phyloP scores from a whole-genome alignment of 805 yeast species.

The Danielia oregonensis region DNA sequence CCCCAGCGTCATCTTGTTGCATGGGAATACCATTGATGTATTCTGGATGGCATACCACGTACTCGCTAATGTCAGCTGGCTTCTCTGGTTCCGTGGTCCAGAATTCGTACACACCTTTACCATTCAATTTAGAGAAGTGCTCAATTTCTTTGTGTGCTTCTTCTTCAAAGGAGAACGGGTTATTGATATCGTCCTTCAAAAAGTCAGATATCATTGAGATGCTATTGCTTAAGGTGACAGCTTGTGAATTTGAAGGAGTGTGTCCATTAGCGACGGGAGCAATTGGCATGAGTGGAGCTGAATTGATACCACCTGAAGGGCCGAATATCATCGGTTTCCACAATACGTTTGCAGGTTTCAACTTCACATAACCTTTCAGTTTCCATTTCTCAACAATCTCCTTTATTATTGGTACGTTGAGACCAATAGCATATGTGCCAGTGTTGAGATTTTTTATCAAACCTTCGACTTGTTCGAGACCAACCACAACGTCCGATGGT shows the following conservation, averaged over 20 bases:
- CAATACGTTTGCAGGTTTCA: slow-evolving; percentile 53
- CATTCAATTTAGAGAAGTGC: slow-evolving; percentile 4
- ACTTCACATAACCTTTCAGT: slow-evolving; percentile 44
- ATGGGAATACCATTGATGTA: slow-evolving; percentile 8
- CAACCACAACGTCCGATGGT: slow-evolving; percentile 80
- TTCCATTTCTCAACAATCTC: slow-evolving; percentile 48
- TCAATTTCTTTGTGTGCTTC: slow-evolving; percentile 50
- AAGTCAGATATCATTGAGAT: slow-evolving; percentile 58
- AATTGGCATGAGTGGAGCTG: slow-evolving; percentile 43
- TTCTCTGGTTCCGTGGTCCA: neutral
- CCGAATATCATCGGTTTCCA: slow-evolving; percentile 88
- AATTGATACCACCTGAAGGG: slow-evolving; percentile 80
- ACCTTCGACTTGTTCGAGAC: slow-evolving; percentile 72
- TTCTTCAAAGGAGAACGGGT: slow-evolving; percentile 56
- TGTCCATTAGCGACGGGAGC: slow-evolving; percentile 4
- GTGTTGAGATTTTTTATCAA: slow-evolving; percentile 46
- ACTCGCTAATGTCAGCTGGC: neutral
- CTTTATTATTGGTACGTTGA: slow-evolving; percentile 45
- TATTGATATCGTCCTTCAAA: slow-evolving; percentile 64
- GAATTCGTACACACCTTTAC: neutral
- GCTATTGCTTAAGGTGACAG: slow-evolving; percentile 36
- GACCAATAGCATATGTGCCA: slow-evolving; percentile 48
- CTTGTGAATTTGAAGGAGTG: slow-evolving; percentile 4
- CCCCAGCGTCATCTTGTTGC: slow-evolving; percentile 3
- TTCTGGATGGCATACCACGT: slow-evolving; percentile 13